Base-by-base conservation (phyloP, 2,329 filamentous ascomycete species). In the Fusarium caatingaense region DNA sequence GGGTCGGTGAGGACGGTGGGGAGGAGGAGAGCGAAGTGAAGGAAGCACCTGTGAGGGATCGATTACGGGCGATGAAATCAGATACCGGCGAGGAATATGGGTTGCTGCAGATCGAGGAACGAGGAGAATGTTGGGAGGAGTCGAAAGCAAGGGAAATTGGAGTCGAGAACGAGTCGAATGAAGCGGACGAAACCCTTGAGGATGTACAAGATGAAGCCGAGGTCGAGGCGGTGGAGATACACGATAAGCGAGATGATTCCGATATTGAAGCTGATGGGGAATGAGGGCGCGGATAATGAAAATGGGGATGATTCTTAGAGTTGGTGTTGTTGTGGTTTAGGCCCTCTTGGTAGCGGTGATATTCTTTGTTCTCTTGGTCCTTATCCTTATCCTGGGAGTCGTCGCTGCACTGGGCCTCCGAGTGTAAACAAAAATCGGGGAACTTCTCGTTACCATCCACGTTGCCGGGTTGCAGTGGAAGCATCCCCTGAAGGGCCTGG, bases 381-480 rank as follows among this genome's bases (percentile, higher is more conserved):
- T 53, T 60, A 49, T 48, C 47, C 40, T 51, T 49, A 44, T 56
- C 46, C 49, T 56, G 54, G 32, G 64, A 58, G 54, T 66, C 56
- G 67, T 64, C 30, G 46, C 62, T 54, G 42, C 48, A 56, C 58
- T 63, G 68, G 63, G 49, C 58, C 15, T 44, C 34, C 13, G 49
- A 40, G 55, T 79, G 80, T 83, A 83, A 83, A 83, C 81, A 83
- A 80, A 81, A 79, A 75, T 79, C 77, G 72, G 80, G 78, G 78
- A 81, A 81, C 74, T 77, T 75, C 72, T 80, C 76, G 62, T 73
- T 76, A 69, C 69, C 64, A 60, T 73, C 72, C 63, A 69, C 71
- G 80, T 81, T 82, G 80, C 80, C 72, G 76, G 78, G 80, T 74
- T 76, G 77, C 72, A 69, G 72, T 58, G 67, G 69, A 50, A 66